Evolutionary conservation across 352 stramenopile genomes (phyloP).

Genomic region (Pythium myriotylum): DNA sequence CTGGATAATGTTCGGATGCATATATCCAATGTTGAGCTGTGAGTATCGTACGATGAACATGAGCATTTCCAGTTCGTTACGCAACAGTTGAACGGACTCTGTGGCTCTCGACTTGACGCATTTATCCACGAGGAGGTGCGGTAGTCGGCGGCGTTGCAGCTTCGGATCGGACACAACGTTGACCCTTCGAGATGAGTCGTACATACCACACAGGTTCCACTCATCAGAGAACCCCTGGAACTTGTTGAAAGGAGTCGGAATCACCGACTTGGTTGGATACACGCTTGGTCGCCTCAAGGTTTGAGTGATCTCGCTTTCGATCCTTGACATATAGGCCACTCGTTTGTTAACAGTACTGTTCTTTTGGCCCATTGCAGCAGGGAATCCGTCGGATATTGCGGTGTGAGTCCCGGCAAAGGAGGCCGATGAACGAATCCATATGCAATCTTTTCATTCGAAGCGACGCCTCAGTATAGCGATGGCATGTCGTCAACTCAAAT

Average conservation of each 20-base stretch:
- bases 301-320: constrained; percentile 16
- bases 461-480: too few relatives aligned
- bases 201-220: constrained; percentile 65
- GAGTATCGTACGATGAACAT: constrained; percentile 53
- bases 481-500: neutral
- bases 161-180: constrained; percentile 59
- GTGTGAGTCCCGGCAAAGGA: too few relatives aligned
- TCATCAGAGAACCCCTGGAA: constrained; percentile 57
- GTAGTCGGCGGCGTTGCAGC: constrained; percentile 46
- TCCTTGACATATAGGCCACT: constrained; percentile 15
- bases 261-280: constrained; percentile 17
- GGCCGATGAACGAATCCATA: too few relatives aligned
- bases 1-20: constrained; percentile 60
- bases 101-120: constrained; percentile 43
- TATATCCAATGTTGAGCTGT: constrained; percentile 33
- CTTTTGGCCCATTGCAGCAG: constrained; percentile 11
- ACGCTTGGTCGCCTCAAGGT: constrained; percentile 18
- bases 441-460: too few relatives aligned
- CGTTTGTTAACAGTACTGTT: constrained; percentile 15
- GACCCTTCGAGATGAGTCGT: constrained; percentile 54
- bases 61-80: constrained; percentile 69
- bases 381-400: too few relatives aligned
- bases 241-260: constrained; percentile 48
- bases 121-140: constrained; percentile 62
- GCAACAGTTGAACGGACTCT: constrained; percentile 39